A percentile compares a stretch with the other conserved stretches of the same genome.
phyloP scores from a whole-genome alignment of 441 rosid genomes.

The Gossypium trilobum region DNA sequence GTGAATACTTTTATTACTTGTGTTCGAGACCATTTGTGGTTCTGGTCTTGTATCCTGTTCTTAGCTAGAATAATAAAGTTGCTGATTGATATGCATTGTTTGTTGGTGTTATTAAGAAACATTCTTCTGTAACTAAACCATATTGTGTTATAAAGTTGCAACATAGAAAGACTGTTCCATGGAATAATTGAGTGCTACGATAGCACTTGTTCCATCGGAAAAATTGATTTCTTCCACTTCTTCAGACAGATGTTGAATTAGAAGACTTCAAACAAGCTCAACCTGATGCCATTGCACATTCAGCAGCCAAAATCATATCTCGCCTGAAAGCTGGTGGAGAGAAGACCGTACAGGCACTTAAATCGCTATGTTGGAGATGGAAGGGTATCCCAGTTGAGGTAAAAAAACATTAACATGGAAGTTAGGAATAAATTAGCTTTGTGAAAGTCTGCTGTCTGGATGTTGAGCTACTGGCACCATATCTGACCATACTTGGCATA shows the following conservation, averaged over 20 bases:
- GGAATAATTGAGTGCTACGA: not conserved
- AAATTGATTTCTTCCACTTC: constrained; percentile 18
- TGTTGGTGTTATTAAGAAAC: not conserved
- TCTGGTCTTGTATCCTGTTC: not conserved
- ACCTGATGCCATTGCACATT: constrained; percentile 75
- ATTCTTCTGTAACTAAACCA: not conserved
- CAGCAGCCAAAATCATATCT: constrained; percentile 59
- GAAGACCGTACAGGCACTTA: constrained; percentile 53
- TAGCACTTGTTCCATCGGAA: not conserved
- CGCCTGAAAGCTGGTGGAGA: constrained; percentile 65
- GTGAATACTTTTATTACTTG: not conserved
- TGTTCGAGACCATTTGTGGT: not conserved
- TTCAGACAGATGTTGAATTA: constrained; percentile 58
- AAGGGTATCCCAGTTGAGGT: constrained; percentile 89
- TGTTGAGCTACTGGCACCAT: not conserved
- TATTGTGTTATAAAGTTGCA: not conserved
- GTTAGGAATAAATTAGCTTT: not conserved
- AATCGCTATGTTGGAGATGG: constrained; percentile 70
- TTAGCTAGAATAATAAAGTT: not conserved
- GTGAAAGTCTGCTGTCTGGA: not conserved
- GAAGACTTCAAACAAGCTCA: constrained; percentile 66
- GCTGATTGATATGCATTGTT: not conserved
- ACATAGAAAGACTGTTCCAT: constrained; percentile 11
- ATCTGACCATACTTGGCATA: not conserved
- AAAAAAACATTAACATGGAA: constrained; percentile 13